Evolutionary conservation across 164 flowering plant genomes (phyloP), one percentile per base, ranked within the genome.

Genomic region (Liriodendron chinense): DNA sequence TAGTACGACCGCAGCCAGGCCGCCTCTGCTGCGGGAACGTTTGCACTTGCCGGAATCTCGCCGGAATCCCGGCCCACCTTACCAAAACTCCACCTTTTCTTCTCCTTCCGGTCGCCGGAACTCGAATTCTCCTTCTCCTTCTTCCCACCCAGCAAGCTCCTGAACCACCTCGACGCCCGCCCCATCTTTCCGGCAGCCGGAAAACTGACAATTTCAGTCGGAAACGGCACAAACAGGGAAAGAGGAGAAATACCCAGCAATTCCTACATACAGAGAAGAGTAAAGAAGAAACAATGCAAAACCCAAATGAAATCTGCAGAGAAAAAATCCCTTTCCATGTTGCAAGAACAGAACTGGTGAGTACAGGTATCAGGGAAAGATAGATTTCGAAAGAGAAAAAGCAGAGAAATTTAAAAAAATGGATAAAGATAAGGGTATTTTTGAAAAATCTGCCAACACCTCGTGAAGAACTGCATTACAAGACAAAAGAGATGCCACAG

Each of bases 121-220:
- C 59, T 75, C 47, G 80, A 72, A 70, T 80, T 78, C 7, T 83
- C 76, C 59, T 50, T 76, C 48, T 84, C 84, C 66, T 81, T 88
- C 68, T 87, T 94, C 87, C 85, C 80, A 47, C 95, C 75, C 0
- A 75, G 91, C 76, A 91, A 78, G 77, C 89, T 84, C 74, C 74
- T 90, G 12, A 94, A 70, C 94, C 94, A 92, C 70, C 93, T 87
- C 21, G 85, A 78, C 68, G 94, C 90, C 80, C 84, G 86, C 21
- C 98, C 98, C 98, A 94, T 93, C 48, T 83, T 74, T 76, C 9
- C 61, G 43, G 53, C 20, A 48, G n/a, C 26, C 67, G 43, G 71
- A 18, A 34, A 28, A 12, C 69, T 65, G 7, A 21, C 9, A 70
- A 70, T 63, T 61, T 16, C 47, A 12, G 69, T 13, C 20, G n/a